These are phyloP conservation scores for Penicillium arizonense DNA, from an alignment of 495 filamentous ascomycete species.

Conservation along the genomic window DNA sequence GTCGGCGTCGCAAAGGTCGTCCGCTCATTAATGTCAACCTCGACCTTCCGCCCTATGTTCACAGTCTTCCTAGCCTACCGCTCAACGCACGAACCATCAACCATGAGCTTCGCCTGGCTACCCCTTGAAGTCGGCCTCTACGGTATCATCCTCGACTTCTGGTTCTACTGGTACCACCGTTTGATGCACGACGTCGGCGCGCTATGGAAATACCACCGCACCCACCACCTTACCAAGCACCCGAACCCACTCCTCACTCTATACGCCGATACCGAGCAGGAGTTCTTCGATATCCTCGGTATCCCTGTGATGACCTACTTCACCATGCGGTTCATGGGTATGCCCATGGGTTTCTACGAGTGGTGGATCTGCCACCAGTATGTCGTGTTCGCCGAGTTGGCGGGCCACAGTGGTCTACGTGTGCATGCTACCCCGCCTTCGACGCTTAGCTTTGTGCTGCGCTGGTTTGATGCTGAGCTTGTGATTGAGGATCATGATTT, in stretches of 20 bases:
- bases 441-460: conserved; percentile 28
- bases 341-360: conserved; percentile 41
- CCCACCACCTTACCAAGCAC: conserved; percentile 42
- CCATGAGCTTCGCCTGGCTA: conserved; percentile 30
- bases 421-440: conserved; percentile 30
- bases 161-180: conserved; percentile 44
- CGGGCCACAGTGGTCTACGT: conserved; percentile 35
- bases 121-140: conserved; percentile 32
- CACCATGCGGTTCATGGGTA: conserved; percentile 28
- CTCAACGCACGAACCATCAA: conserved; percentile 13
- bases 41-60: conserved; percentile 34
- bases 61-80: conserved; percentile 32
- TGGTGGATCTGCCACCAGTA: conserved; percentile 44
- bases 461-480: conserved; percentile 29
- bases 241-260: conserved; percentile 35
- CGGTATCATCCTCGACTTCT: conserved; percentile 40
- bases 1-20: conserved; percentile 32
- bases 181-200: conserved; percentile 31
- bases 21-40: conserved; percentile 26
- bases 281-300: conserved; percentile 39
- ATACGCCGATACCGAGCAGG: conserved; percentile 37
- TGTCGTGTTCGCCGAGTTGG: conserved; percentile 34
- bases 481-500: conserved; percentile 41
- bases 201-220: conserved; percentile 42
- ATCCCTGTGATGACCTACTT: conserved; percentile 36